Percentiles rank a stretch among this genome's conserved stretches.
Conservation (phyloP, 2,329 filamentous ascomycete genomes). For the Sclerotinia trifoliorum region DNA sequence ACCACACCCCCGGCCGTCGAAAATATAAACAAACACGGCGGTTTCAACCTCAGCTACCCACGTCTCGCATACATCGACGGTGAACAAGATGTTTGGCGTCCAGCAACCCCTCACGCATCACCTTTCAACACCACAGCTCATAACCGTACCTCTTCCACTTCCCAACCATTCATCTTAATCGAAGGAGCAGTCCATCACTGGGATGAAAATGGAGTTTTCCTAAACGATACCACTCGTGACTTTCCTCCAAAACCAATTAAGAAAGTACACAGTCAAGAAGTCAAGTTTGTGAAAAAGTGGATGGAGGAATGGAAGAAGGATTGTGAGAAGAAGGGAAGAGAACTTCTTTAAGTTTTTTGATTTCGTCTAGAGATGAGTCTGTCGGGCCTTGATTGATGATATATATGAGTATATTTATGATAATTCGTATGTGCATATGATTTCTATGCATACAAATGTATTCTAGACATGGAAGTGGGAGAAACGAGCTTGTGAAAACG, state of each 20-base stretch:
- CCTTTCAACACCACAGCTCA: slow-evolving; percentile 47
- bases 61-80: slow-evolving; percentile 78
- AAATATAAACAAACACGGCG: slow-evolving; percentile 74
- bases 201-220: slow-evolving; percentile 69
- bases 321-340: not conserved
- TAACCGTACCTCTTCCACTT: slow-evolving; percentile 56
- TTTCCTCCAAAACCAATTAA: slow-evolving; percentile 60
- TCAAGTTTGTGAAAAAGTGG: slow-evolving; percentile 66
- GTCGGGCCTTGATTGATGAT: no score
- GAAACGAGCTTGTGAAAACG: no score
- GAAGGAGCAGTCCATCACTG: slow-evolving; percentile 76
- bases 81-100: slow-evolving; percentile 76
- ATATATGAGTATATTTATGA: not conserved
- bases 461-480: no score
- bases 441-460: not conserved
- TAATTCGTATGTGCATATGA: not conserved
- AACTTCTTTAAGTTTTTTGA: not conserved
- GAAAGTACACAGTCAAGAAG: slow-evolving; percentile 57
- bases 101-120: slow-evolving; percentile 67
- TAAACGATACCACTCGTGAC: slow-evolving; percentile 53
- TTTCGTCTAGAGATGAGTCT: no score
- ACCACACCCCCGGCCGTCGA: slow-evolving; percentile 60
- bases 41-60: slow-evolving; percentile 66
- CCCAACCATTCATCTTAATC: slow-evolving; percentile 73
- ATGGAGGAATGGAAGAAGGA: slow-evolving; percentile 54